These are phyloP conservation scores for Schrenkiella parvula DNA, from an alignment of 345 rosid species.

Conservation along the genomic window DNA sequence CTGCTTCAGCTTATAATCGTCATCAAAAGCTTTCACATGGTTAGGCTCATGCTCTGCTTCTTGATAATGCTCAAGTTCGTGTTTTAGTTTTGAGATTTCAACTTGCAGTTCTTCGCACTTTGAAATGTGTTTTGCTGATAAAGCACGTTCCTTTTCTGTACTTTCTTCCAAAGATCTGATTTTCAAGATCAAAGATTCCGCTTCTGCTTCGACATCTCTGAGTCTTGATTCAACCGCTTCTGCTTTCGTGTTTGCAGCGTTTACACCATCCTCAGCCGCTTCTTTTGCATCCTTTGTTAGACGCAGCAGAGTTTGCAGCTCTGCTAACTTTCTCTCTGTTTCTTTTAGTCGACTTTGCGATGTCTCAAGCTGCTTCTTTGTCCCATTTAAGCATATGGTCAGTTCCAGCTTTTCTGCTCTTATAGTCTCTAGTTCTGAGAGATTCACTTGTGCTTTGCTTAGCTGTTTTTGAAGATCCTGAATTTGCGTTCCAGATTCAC, in stretches of 20 bases:
- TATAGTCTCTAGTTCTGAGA: conserved; percentile 42
- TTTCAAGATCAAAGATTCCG: conserved; percentile 42
- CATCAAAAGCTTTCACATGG: conserved; percentile 35
- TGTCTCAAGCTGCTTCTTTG: conserved; percentile 44
- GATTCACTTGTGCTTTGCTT: conserved; percentile 42
- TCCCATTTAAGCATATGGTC: conserved; percentile 44
- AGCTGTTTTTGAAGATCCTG: conserved; percentile 38
- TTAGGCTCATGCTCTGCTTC: conserved; percentile 36
- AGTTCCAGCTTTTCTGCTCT: conserved; percentile 55
- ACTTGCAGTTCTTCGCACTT: conserved; percentile 46
- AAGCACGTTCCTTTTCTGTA: conserved; percentile 27
- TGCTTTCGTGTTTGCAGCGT: conserved; percentile 36
- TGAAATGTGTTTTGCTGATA: conserved; percentile 31
- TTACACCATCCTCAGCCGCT: conserved; percentile 47
- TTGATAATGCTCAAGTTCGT: conserved; percentile 38
- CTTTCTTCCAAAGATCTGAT: conserved; percentile 42
- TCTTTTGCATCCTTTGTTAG: conserved; percentile 42
- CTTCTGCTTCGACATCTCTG: conserved; percentile 46
- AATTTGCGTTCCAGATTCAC: conserved; percentile 32
- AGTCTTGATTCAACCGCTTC: conserved; percentile 53
- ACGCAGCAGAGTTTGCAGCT: conserved; percentile 41
- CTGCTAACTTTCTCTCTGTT: conserved; percentile 41
- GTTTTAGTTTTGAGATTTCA: conserved; percentile 52
- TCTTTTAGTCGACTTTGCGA: conserved; percentile 42
- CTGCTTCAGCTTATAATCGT: conserved; percentile 54